phyloP scores from a whole-genome alignment of 2,329 filamentous ascomycete species.

The Aspergillus floridensis region DNA sequence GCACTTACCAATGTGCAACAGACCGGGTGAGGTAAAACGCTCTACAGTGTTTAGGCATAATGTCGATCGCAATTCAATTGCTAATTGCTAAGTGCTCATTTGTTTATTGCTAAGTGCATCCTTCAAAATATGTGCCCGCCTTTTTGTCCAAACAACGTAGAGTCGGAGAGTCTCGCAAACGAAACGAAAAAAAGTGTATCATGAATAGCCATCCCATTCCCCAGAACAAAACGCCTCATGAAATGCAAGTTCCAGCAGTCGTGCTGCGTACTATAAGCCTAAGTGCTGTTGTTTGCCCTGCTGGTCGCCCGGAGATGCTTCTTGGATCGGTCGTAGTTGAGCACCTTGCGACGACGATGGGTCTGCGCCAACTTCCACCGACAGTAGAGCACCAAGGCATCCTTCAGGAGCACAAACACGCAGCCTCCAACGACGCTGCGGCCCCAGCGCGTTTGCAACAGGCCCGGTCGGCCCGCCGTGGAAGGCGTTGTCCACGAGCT shows the following conservation, averaged over 20 bases:
- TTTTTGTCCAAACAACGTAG: neutral
- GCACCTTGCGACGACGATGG: constrained; percentile 46
- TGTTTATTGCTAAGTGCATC: too few relatives aligned
- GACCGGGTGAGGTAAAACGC: too few relatives aligned
- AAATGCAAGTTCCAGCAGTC: neutral
- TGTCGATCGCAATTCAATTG: too few relatives aligned
- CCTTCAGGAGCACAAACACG: constrained; percentile 80
- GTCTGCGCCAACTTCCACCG: constrained; percentile 49
- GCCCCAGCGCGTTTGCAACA: constrained; percentile 84
- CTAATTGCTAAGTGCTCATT: too few relatives aligned
- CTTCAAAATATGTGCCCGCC: too few relatives aligned
- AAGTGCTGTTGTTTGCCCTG: constrained; percentile 1
- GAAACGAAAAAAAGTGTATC: constrained; percentile 9
- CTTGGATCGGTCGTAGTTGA: constrained; percentile 47
- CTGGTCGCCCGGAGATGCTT: constrained; percentile 31
- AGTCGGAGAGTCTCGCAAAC: constrained; percentile 2
- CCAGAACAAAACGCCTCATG: constrained; percentile 21
- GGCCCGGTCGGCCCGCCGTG: constrained; percentile 52
- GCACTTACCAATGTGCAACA: too few relatives aligned
- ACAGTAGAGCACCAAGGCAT: constrained; percentile 60
- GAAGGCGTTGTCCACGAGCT: constrained; percentile 59
- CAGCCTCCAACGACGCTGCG: constrained; percentile 85
- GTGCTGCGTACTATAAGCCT: neutral
- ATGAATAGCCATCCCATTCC: constrained; percentile 1
- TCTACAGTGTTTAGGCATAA: neutral